Conservation (phyloP, 371 early-diverging fungal species). For the Conidiobolus incongruus region DNA sequence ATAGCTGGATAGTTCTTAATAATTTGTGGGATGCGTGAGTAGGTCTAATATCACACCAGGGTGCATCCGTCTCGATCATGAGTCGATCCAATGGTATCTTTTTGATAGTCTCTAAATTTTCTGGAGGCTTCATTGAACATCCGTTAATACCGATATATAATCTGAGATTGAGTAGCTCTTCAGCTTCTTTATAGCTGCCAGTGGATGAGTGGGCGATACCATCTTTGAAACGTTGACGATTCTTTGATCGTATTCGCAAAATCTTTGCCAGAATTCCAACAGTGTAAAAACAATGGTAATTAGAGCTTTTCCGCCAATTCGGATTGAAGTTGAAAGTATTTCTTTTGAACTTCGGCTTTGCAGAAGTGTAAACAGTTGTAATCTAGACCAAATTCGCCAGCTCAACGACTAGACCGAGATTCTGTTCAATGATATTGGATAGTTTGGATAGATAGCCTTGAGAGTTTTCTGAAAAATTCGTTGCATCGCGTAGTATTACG, state of each 20-base stretch:
- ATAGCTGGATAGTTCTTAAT: constrained; percentile 11
- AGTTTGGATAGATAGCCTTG: constrained; percentile 30
- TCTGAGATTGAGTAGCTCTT: constrained; percentile 39
- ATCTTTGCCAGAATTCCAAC: constrained; percentile 54
- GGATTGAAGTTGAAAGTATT: constrained; percentile 54
- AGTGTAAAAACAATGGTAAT: constrained; percentile 76
- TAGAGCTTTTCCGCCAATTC: constrained; percentile 46
- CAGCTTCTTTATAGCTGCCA: constrained; percentile 56
- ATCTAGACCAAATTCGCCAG: constrained; percentile 87
- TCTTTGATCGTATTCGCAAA: constrained; percentile 27
- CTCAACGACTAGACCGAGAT: constrained; percentile 34
- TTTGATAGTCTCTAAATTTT: constrained; percentile 52
- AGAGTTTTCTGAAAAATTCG: constrained; percentile 45
- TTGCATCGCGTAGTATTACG: constrained; percentile 69
- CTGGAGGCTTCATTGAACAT: constrained; percentile 78
- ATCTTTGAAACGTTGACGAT: constrained; percentile 31
- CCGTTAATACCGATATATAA: constrained; percentile 95
- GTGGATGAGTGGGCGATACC: constrained; percentile 95
- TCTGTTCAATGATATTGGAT: constrained; percentile 15
- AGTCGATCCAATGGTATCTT: constrained; percentile 59
- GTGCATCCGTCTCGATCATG: constrained; percentile 90
- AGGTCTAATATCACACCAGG: constrained; percentile 85
- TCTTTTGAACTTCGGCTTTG: constrained; percentile 40
- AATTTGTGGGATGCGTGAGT: constrained; percentile 53
- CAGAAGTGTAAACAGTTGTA: constrained; percentile 79